These are phyloP conservation scores for Lasiodiplodia hormozganensis DNA, from an alignment of 2,329 filamentous ascomycete species.

Conservation along the genomic window DNA sequence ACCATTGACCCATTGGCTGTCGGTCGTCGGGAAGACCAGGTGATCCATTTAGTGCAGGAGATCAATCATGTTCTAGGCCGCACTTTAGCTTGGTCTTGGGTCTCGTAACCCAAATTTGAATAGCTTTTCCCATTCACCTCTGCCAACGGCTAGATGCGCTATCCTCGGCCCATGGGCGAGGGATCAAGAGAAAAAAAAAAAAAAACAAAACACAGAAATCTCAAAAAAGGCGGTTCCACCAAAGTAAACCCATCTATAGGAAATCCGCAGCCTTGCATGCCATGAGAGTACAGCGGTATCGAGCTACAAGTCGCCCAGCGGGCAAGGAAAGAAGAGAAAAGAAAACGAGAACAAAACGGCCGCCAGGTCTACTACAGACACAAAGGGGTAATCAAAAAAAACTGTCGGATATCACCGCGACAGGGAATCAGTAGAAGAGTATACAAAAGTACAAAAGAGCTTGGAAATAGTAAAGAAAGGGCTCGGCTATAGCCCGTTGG, in stretches of 20 bases:
- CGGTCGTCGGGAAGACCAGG: not conserved
- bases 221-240: not conserved
- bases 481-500: not conserved
- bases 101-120: not conserved
- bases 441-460: conserved; percentile 14
- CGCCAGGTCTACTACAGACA: conserved; percentile 5
- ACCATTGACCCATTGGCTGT: not conserved
- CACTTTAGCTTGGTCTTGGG: not conserved
- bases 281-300: conserved; percentile 18
- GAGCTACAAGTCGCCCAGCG: not conserved
- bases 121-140: not conserved
- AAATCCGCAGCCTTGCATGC: conserved; percentile 1
- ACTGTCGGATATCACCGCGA: conserved; percentile 5
- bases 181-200: not conserved
- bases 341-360: not conserved
- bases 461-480: not conserved
- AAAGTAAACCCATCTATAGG: conserved; percentile 8
- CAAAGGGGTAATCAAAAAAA: conserved; percentile 5
- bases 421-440: conserved; percentile 10
- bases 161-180: not conserved
- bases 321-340: not conserved
- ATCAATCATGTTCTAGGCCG: not conserved
- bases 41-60: not conserved
- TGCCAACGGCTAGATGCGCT: not conserved
- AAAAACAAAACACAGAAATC: not conserved